Evolutionary conservation across 176 grass and related monocot species (phyloP).

Genomic region (Echinochloa phyllopogon): DNA sequence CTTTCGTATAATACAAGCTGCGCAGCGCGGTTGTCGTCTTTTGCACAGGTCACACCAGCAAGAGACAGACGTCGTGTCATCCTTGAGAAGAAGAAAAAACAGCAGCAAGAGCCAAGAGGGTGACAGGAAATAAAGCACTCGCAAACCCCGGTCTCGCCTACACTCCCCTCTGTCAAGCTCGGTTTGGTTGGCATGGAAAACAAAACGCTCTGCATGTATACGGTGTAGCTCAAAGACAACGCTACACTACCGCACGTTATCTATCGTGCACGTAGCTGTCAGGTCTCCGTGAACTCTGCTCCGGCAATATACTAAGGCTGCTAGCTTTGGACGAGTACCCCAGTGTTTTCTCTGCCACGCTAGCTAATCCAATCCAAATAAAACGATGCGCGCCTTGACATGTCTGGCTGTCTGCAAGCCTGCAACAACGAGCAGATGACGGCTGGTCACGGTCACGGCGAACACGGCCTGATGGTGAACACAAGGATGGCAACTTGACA

Average conservation of each 20-base stretch:
- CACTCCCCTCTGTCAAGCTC: background rate
- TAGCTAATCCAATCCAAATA: no score
- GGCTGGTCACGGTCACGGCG: no score
- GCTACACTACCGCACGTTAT: background rate
- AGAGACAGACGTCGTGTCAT: background rate
- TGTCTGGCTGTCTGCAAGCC: no score
- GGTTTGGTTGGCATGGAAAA: slow-evolving; percentile 5
- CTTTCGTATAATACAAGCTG: slow-evolving; percentile 4
- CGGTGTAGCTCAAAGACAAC: background rate
- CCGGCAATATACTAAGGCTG: background rate
- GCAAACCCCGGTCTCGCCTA: background rate
- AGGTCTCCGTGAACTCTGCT: background rate
- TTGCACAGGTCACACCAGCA: background rate
- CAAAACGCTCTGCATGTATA: background rate
- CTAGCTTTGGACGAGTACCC: background rate
- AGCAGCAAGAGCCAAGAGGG: background rate
- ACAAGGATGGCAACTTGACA: no score
- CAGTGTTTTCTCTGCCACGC: background rate
- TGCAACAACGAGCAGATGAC: no score
- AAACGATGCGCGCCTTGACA: background rate
- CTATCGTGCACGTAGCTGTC: background rate
- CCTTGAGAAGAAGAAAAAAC: background rate
- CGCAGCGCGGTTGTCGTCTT: background rate
- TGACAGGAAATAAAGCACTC: background rate
- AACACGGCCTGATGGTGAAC: no score